phyloP scores from a whole-genome alignment of 371 early-diverging fungal species.

The Syncephalis fuscata region DNA sequence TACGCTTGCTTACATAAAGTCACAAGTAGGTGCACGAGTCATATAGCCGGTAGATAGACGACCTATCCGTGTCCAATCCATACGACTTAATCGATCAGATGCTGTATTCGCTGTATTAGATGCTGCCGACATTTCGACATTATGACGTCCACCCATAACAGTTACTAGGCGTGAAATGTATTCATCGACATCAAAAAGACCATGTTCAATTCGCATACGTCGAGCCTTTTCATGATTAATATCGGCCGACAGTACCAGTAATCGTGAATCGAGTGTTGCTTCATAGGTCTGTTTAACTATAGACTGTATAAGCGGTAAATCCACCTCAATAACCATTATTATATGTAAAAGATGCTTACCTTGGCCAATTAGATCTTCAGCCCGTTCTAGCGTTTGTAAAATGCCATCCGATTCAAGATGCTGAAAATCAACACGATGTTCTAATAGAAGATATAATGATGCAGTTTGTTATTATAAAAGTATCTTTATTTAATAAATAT shows the following conservation, averaged over 20 bases:
- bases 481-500: too few relatives aligned
- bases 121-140: slow-evolving; percentile 4
- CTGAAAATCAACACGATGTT: too few relatives aligned
- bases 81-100: neutral
- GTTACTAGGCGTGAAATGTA: slow-evolving; percentile 40
- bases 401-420: neutral
- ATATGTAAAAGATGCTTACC: too few relatives aligned
- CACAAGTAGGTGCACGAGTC: slow-evolving; percentile 35
- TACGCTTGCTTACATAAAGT: slow-evolving; percentile 48
- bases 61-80: slow-evolving; percentile 54
- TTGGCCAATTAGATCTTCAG: neutral
- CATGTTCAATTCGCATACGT: slow-evolving; percentile 45
- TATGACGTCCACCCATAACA: slow-evolving; percentile 25
- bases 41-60: slow-evolving; percentile 28
- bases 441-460: too few relatives aligned
- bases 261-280: slow-evolving; percentile 70
- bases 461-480: too few relatives aligned
- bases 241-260: slow-evolving; percentile 55
- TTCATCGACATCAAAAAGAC: slow-evolving; percentile 52
- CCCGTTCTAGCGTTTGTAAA: neutral
- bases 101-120: neutral
- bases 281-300: slow-evolving; percentile 61
- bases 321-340: too few relatives aligned
- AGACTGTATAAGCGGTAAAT: neutral
- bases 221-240: slow-evolving; percentile 59